Evolutionary conservation across 2,329 filamentous ascomycete species (phyloP), one percentile per base, ranked within the genome.

Genomic region (Ophiocordyceps camponoti-floridani): DNA sequence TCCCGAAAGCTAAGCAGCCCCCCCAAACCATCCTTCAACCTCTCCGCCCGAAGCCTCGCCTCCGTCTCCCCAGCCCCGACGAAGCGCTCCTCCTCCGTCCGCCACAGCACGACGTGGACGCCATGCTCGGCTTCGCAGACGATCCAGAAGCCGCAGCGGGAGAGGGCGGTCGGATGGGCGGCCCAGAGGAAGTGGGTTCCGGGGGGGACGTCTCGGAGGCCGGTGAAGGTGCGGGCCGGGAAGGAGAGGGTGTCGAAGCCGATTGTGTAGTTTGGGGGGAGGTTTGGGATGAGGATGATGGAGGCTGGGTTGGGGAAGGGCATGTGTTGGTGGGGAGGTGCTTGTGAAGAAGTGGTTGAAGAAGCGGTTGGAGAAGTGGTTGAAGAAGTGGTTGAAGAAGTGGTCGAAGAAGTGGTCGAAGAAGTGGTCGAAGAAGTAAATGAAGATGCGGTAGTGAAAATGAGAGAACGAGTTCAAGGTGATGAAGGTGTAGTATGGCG

Each of bases 181-280:
- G 71, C 66, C 74, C 75, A 80, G 46, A 79, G 62, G 47, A 80
- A 70, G 53, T 80, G 77, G 13, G 69, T 56, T 0, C 77, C 77
- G 0, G 62, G 53, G 0, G 74, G 72, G 26, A 80, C 61, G 45
- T 73, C 64, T 19, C 66, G 67, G 46, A 80, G 62, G 18, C 76
- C 76, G 8, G 61, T 59, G 50, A 78, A 73, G 19, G 65, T 57
- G 38, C 58, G 60, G 5, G 64, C 63, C 14, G 63, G 68, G 48
- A 74, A 65, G 2, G 68, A 67, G 41, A 69, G 55, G 2, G 65
- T 60, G 51, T 77, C 73, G 50, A 69, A 72, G 41, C 73, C 73
- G 16, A 79, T 58, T 2, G 65, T 70, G 46, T 72, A 70, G 35
- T 62, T 57, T 1, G 64, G 56, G 1, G 73, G 72, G 11, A 79